Base-by-base conservation (phyloP, 805 yeast genomes). In the Starmerella apis region DNA sequence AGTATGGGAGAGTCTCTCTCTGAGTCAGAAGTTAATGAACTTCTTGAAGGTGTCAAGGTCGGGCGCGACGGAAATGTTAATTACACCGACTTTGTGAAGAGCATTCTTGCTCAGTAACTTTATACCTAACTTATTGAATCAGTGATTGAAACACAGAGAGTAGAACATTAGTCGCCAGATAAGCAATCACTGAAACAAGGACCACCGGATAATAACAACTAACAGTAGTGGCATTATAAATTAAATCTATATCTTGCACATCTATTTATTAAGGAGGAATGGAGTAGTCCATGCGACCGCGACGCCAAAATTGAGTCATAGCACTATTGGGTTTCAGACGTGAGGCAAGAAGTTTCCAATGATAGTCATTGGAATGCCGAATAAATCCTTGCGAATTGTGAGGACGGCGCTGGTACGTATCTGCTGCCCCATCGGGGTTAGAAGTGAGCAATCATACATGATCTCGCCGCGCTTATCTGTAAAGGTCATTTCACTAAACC, bases 341-440 rank as follows among this genome's bases (percentile, higher is more conserved):
- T 38, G 39, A 11, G 42, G 47, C 53, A 90, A 70, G 63, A 90
- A 90, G 63, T 86, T 92, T 16, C 96, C 97, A 30, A 90, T 77
- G 20, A 92, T 82, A 94, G 90, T 88, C 86, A 92, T 82, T 14
- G 98, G 98, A 47, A 90, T 81, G 8, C 96, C 96, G 68, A 92
- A 90, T 16, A 90, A 94, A 63, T 90, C 97, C 63, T 96, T 72
- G 62, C 88, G 87, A 56, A 92, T 69, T 0, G 97, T 92, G 94
- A 96, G 86, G 60, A 84, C 81, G 59, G 94, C 81, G 25, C 86
- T 78, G 0, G 96, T 85, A 46, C 81, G 72, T 43, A 90, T 76
- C 22, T 53, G 54, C 37, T 58, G 48, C 14, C 70, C 70, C 13
- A 51, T 43, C 13, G 65, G 63, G 4, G 68, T 83, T 38, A 85